Conservation (phyloP, 228 moss, liverwort and hornwort genomes). For the Sphagnum fallax region DNA sequence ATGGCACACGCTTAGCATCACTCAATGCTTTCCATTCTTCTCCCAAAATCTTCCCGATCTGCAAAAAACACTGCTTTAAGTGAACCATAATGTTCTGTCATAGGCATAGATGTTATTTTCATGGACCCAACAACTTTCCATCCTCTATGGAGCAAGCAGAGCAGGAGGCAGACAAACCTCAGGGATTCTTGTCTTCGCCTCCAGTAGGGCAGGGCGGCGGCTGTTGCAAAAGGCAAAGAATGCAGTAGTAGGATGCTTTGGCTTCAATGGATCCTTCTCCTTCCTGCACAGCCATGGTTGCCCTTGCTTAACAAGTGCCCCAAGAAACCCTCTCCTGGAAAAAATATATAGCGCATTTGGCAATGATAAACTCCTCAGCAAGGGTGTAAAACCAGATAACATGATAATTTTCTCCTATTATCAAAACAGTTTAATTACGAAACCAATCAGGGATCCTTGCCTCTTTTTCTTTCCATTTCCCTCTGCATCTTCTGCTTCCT, state of each 20-base stretch:
- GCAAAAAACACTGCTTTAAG: constrained; percentile 1
- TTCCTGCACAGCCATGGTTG: constrained; percentile 37
- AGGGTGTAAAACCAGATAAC: too few relatives aligned
- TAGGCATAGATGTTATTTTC: too few relatives aligned
- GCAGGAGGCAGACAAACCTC: constrained; percentile 35
- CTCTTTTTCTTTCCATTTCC: constrained; percentile 54
- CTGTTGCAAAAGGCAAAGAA: constrained; percentile 72
- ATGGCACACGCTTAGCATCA: constrained; percentile 43
- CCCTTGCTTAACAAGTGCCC: neutral
- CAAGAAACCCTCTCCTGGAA: too few relatives aligned
- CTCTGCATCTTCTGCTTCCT: constrained; percentile 51
- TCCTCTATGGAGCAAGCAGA: too few relatives aligned
- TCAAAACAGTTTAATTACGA: too few relatives aligned
- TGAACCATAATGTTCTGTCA: too few relatives aligned
- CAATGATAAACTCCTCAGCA: too few relatives aligned
- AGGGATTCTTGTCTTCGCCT: constrained; percentile 49
- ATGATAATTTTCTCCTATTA: too few relatives aligned
- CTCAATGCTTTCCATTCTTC: constrained; percentile 85
- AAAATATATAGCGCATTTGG: too few relatives aligned
- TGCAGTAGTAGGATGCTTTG: constrained; percentile 67
- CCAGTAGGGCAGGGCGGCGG: constrained; percentile 52
- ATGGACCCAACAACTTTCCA: too few relatives aligned
- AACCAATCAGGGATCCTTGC: constrained; percentile 12
- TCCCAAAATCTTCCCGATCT: constrained; percentile 79
- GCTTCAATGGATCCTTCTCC: constrained; percentile 84